phyloP scores from a whole-genome alignment of 345 rosid genomes.

The Citrus australasica region DNA sequence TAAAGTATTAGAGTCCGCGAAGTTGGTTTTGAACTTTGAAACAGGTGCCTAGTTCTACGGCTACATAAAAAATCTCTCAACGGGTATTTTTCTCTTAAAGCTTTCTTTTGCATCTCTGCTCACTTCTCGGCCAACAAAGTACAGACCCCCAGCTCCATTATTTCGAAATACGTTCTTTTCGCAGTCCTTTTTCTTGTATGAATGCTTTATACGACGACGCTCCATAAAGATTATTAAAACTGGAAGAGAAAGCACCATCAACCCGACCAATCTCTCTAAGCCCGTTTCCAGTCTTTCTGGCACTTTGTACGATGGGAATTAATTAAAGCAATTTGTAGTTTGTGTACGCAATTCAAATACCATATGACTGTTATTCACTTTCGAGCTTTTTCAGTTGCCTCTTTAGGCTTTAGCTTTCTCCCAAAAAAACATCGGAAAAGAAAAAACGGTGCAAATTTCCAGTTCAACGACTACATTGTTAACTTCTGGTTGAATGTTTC shows the following conservation, averaged over 20 bases:
- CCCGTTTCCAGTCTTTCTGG: neutral
- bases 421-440: too few relatives aligned
- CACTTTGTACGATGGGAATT: neutral
- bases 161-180: neutral
- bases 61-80: too few relatives aligned
- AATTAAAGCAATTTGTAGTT: neutral
- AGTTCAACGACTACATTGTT: neutral
- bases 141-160: neutral
- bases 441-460: neutral
- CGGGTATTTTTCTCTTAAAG: too few relatives aligned
- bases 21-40: neutral
- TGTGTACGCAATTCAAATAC: neutral
- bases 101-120: neutral
- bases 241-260: neutral
- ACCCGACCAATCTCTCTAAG: too few relatives aligned
- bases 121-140: neutral
- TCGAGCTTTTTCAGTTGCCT: neutral
- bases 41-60: neutral
- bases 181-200: neutral
- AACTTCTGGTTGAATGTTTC: too few relatives aligned
- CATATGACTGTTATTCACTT: neutral
- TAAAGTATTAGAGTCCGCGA: neutral
- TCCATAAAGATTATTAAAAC: neutral
- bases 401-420: too few relatives aligned
- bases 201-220: neutral